phyloP scores from a whole-genome alignment of 2,329 filamentous ascomycete genomes.

The Pseudopyricularia cyperi region DNA sequence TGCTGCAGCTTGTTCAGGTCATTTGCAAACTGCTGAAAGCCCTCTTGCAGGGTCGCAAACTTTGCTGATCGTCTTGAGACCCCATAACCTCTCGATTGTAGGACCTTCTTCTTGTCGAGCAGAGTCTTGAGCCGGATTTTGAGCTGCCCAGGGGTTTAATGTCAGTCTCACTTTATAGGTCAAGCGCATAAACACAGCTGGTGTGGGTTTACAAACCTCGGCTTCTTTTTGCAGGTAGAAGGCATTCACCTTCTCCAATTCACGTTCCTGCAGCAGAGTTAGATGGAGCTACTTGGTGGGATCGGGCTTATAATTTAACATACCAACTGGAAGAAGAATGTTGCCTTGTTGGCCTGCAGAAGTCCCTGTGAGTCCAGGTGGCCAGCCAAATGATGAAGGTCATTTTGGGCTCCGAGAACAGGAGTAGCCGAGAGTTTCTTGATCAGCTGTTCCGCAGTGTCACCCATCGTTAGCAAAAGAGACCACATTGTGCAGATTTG shows the following conservation, averaged over 20 bases:
- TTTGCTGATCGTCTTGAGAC: slow-evolving; percentile 81
- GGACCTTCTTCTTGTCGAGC: slow-evolving; percentile 84
- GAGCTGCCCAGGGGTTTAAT: slow-evolving; percentile 41
- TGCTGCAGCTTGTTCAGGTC: slow-evolving; percentile 97
- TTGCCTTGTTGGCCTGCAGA: slow-evolving; percentile 92
- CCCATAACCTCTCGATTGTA: slow-evolving; percentile 65
- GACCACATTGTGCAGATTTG: neutral
- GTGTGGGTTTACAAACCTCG: slow-evolving; percentile 49
- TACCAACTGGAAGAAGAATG: slow-evolving; percentile 97
- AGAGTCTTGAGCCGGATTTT: slow-evolving; percentile 86
- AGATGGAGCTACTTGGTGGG: slow-evolving; percentile 9
- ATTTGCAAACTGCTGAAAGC: slow-evolving; percentile 92
- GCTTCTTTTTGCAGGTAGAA: slow-evolving; percentile 98
- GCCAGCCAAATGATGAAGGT: slow-evolving; percentile 31
- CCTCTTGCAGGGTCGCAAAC: slow-evolving; percentile 90
- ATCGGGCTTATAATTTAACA: slow-evolving; percentile 15
- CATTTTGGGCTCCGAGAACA: slow-evolving; percentile 64
- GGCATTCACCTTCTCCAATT: slow-evolving; percentile 95
- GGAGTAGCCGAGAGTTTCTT: slow-evolving; percentile 94
- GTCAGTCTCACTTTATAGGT: slow-evolving; percentile 4
- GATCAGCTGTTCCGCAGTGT: slow-evolving; percentile 58
- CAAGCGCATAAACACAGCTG: neutral
- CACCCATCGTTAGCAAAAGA: slow-evolving; percentile 14
- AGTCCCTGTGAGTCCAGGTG: slow-evolving; percentile 69
- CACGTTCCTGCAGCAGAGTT: slow-evolving; percentile 58